Evolutionary conservation across 2,329 filamentous ascomycete species (phyloP).

Genomic region (Pseudogymnoascus sp.): DNA sequence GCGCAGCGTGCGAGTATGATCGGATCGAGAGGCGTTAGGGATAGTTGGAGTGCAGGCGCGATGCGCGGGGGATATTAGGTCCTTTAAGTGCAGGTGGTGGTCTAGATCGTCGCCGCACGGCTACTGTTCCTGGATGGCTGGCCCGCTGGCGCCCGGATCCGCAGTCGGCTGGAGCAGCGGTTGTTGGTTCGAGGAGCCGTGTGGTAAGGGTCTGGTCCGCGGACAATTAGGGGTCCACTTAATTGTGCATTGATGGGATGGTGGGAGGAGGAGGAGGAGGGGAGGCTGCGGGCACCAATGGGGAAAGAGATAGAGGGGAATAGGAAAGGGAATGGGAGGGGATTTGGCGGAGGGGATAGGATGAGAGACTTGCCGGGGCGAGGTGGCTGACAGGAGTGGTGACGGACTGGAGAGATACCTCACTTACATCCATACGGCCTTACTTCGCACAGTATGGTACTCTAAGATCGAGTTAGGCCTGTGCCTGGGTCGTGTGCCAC

Average conservation of each 20-base stretch:
- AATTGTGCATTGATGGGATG: neutral
- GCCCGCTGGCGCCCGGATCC: neutral
- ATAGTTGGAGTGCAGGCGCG: neutral
- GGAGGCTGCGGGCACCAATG: neutral
- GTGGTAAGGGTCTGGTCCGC: neutral
- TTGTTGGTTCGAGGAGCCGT: neutral
- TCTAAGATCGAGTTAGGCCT: slow-evolving; percentile 14
- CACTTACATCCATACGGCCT: neutral
- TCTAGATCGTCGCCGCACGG: neutral
- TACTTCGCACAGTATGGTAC: neutral
- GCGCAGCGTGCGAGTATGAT: neutral
- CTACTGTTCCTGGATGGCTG: neutral
- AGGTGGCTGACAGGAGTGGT: neutral
- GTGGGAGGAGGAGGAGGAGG: neutral
- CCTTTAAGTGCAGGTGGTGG: neutral
- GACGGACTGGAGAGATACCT: neutral
- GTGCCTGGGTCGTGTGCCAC: neutral
- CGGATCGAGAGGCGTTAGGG: neutral
- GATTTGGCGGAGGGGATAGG: neutral
- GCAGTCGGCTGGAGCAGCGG: neutral
- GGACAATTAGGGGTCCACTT: neutral
- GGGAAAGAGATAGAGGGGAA: neutral
- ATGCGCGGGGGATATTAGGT: neutral
- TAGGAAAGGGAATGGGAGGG: neutral
- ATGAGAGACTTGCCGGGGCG: neutral